Evolutionary conservation across 2,329 filamentous ascomycete genomes (phyloP).

Genomic region (Neofusicoccum cordaticola): DNA sequence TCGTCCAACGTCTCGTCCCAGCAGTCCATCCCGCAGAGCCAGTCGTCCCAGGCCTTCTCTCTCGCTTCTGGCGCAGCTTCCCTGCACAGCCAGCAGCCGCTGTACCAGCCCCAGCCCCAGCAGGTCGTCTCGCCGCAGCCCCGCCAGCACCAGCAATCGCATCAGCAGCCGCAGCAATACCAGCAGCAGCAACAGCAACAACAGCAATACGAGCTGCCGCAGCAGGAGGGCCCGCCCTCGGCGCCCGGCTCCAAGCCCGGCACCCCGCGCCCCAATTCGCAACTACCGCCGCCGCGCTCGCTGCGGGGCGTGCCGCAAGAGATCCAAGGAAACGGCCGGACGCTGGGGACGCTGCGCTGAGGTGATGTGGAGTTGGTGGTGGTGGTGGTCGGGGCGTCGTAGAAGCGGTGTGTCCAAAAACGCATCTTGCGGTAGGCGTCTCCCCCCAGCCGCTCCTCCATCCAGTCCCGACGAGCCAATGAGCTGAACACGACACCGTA

Average conservation of each 20-base stretch:
- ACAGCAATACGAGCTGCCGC: not conserved
- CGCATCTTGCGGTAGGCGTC: not conserved
- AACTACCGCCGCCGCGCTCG: not conserved
- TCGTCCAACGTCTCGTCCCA: not conserved
- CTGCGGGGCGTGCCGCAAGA: constrained; percentile 3
- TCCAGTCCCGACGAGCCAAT: not conserved
- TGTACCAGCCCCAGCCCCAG: not conserved
- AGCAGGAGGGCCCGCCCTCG: not conserved
- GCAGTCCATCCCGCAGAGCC: not conserved
- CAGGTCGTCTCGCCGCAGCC: not conserved
- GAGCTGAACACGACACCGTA: not conserved
- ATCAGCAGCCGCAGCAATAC: not conserved
- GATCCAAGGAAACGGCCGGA: constrained; percentile 15
- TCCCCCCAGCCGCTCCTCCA: not conserved
- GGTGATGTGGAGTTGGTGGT: not conserved
- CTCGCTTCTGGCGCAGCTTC: not conserved
- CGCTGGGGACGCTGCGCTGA: constrained; percentile 8
- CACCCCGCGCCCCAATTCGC: not conserved
- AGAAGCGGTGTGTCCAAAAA: not conserved
- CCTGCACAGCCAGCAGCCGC: not conserved
- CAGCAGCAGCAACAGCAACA: not conserved
- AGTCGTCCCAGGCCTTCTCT: not conserved
- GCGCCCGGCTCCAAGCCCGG: not conserved
- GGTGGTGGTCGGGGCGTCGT: not conserved
- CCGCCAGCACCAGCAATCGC: not conserved